Conservation (phyloP, 306 rosid species). For the Quercus suber region DNA sequence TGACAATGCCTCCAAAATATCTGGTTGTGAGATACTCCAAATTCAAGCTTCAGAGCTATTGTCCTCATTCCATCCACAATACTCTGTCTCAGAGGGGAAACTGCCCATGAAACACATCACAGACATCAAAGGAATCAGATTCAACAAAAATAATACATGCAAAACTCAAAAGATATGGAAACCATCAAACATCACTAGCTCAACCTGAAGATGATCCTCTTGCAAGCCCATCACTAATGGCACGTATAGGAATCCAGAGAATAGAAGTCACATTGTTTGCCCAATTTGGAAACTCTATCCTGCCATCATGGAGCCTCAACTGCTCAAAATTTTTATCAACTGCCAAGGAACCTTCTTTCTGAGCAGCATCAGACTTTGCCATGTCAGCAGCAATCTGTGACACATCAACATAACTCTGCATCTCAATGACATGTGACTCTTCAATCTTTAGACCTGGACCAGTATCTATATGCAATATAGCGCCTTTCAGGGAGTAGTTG, state of each 20-base stretch:
- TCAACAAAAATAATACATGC: constrained; percentile 14
- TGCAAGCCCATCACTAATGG: constrained; percentile 65
- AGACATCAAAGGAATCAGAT: constrained; percentile 12
- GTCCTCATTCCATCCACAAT: constrained; percentile 98
- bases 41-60: constrained; percentile 88
- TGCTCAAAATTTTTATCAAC: constrained; percentile 49
- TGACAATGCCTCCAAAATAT: constrained; percentile 72
- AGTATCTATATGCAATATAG: constrained; percentile 86
- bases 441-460: constrained; percentile 93
- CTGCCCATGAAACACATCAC: constrained; percentile 50
- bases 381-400: constrained; percentile 36
- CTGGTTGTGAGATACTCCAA: constrained; percentile 88
- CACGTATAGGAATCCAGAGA: constrained; percentile 83
- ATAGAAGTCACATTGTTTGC: constrained; percentile 76
- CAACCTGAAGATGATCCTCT: constrained; percentile 95
- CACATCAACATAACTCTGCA: constrained; percentile 56
- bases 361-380: constrained; percentile 38
- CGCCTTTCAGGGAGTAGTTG: constrained; percentile 84
- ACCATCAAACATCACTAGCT: constrained; percentile 28
- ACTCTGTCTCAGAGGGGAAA: constrained; percentile 68
- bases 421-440: constrained; percentile 67
- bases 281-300: constrained; percentile 94
- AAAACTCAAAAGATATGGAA: not conserved
- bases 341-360: constrained; percentile 34
- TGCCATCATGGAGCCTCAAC: constrained; percentile 57